These are phyloP conservation scores for Dactylellina drechsleri DNA, from an alignment of 2,329 filamentous ascomycete genomes.

Conservation along the genomic window DNA sequence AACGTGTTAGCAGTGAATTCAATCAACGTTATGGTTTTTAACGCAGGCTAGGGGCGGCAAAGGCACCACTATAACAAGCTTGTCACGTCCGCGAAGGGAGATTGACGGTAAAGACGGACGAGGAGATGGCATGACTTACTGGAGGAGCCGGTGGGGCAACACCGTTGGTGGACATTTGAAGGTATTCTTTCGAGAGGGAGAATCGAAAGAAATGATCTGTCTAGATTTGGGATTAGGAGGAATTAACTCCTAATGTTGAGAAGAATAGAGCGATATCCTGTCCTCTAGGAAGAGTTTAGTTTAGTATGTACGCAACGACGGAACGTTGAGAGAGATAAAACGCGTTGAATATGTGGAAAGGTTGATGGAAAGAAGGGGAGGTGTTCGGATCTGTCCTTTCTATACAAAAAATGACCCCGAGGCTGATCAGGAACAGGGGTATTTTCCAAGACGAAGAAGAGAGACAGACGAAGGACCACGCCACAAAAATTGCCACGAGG, in stretches of 20 bases:
- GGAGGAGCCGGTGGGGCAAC: conserved; percentile 54
- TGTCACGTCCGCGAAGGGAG: conserved; percentile 28
- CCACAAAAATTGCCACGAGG: conserved; percentile 38
- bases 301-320: conserved; percentile 14
- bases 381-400: conserved; percentile 54
- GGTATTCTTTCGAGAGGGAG: conserved; percentile 33
- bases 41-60: not conserved
- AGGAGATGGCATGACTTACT: conserved; percentile 44
- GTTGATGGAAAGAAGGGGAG: conserved; percentile 36
- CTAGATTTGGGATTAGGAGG: conserved; percentile 32
- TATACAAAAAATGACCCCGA: conserved; percentile 40
- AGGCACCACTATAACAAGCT: conserved; percentile 23
- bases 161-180: conserved; percentile 50
- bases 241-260: conserved; percentile 27
- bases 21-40: not conserved
- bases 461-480: conserved; percentile 34
- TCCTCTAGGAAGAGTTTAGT: conserved; percentile 20
- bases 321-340: conserved; percentile 52
- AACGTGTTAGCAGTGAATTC: conserved; percentile 37
- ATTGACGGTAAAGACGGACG: conserved; percentile 30
- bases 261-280: conserved; percentile 32
- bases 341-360: conserved; percentile 44
- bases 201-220: conserved; percentile 53
- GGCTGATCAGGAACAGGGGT: conserved; percentile 42
- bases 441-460: conserved; percentile 3